These are phyloP conservation scores for Zalaria sp. DNA, from an alignment of 2,329 filamentous ascomycete species.

Conservation along the genomic window DNA sequence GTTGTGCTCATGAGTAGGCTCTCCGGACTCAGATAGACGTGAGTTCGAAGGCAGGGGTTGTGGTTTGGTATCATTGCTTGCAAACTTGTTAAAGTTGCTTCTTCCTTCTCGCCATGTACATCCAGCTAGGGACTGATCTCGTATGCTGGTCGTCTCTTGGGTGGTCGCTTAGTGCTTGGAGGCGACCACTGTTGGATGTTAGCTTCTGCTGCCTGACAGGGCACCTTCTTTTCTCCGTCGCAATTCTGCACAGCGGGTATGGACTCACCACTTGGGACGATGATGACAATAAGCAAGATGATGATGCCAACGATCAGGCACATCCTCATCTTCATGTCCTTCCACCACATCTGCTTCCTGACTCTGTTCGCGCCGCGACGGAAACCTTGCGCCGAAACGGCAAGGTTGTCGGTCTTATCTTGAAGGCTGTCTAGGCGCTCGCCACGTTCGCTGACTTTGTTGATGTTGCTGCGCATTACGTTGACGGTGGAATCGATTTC, in stretches of 20 bases:
- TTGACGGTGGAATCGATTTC: slow-evolving; percentile 95
- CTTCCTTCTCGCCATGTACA: too few relatives aligned
- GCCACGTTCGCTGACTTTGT: slow-evolving; percentile 88
- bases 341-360: slow-evolving; percentile 96
- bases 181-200: neutral
- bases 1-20: too few relatives aligned
- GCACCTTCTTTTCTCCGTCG: neutral
- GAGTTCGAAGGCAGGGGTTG: too few relatives aligned
- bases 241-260: neutral
- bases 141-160: too few relatives aligned
- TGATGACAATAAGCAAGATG: slow-evolving; percentile 82
- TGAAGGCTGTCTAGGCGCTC: slow-evolving; percentile 76
- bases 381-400: slow-evolving; percentile 86
- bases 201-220: too few relatives aligned
- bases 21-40: too few relatives aligned
- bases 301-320: slow-evolving; percentile 86
- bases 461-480: slow-evolving; percentile 96
- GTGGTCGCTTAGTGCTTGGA: neutral
- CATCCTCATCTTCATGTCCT: slow-evolving; percentile 99
- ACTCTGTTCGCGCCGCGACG: slow-evolving; percentile 91
- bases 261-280: slow-evolving; percentile 65
- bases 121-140: too few relatives aligned
- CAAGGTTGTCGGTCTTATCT: slow-evolving; percentile 88
- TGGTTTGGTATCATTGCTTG: too few relatives aligned
- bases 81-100: too few relatives aligned